Base-by-base conservation (phyloP, 2,329 filamentous ascomycete genomes). In the Fusarium sp. region DNA sequence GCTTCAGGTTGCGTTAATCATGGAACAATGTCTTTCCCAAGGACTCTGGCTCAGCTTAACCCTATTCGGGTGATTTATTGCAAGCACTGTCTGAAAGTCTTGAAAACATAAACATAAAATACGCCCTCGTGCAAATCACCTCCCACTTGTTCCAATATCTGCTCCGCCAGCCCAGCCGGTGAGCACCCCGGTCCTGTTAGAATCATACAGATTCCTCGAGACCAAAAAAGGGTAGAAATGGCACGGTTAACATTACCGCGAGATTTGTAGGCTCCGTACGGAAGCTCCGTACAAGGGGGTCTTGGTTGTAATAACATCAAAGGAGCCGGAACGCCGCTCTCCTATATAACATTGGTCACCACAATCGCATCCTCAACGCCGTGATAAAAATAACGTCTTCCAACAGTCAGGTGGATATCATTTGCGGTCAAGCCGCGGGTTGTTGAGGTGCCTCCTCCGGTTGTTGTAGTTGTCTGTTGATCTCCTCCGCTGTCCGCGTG, bases 401-500 rank as follows among this genome's bases (percentile, higher is more conserved):
- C 50, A 55, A 36, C 64, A 50, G 54, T 34, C 36, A 67, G 58
- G 16, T 56, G 65, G 64, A 68, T 67, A 68, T 67, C 65, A 67
- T 67, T 57, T 51, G 54, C 54, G 64, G 42, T 58, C 69, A 74
- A 50, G 73, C 69, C 33, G 65, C 70, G 53, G 67, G 60, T 50
- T 67, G 44, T 63, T 69, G 68, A 53, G 59, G 46, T 46, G 69
- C 44, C 34, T 75, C 78, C 16, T 83, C 81, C 2, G 79, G 72
- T 68, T 84, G 83, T 60, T 84, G 83, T 62, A 88, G 74, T 70
- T 88, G 86, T 42, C 84, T 79, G 62, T 86, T 84, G 46, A 87
- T 84, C 56, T 88, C 86, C 16, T 87, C 86, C 2, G 83, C 82
- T 7, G 82, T 80, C 58, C 82, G 79, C 34, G 79, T 78, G 6